Evolutionary conservation across 345 rosid species (phyloP).

Genomic region (Turnera subulata): DNA sequence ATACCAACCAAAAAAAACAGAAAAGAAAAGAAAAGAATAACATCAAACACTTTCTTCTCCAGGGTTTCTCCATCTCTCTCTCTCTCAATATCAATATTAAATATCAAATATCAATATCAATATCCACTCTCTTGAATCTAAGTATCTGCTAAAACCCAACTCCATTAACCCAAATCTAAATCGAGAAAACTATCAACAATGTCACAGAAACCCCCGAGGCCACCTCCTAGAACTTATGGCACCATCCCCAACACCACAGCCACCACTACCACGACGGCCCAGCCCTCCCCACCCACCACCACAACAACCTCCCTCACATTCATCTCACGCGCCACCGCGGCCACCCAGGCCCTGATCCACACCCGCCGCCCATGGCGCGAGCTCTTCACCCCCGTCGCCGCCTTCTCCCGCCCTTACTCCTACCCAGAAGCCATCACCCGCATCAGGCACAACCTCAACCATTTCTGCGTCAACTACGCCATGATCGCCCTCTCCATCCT

Average conservation of each 20-base stretch:
- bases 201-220: slow-evolving; percentile 25
- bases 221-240: slow-evolving; percentile 37
- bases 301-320: slow-evolving; percentile 30
- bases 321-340: slow-evolving; percentile 46
- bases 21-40: background rate
- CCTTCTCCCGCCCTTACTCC: slow-evolving; percentile 54
- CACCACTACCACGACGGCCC: slow-evolving; percentile 2
- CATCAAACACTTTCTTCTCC: too few species aligned
- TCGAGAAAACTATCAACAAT: background rate
- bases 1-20: background rate
- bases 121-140: background rate
- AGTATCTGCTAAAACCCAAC: background rate
- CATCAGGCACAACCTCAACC: slow-evolving; percentile 42
- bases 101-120: background rate
- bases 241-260: slow-evolving; percentile 16
- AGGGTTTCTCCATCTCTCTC: too few species aligned
- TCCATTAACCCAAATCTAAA: too few species aligned
- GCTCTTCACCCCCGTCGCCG: slow-evolving; percentile 32
- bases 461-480: slow-evolving; percentile 78
- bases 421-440: slow-evolving; percentile 54
- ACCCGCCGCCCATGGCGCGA: slow-evolving; percentile 86
- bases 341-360: slow-evolving; percentile 40
- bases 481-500: slow-evolving; percentile 48
- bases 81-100: background rate
- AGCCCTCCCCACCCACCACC: slow-evolving; percentile 16